A percentile compares a stretch with the other conserved stretches of the same genome.
Evolutionary conservation across 202 grass and related monocot genomes (phyloP).

Genomic region (Digitaria exilis): DNA sequence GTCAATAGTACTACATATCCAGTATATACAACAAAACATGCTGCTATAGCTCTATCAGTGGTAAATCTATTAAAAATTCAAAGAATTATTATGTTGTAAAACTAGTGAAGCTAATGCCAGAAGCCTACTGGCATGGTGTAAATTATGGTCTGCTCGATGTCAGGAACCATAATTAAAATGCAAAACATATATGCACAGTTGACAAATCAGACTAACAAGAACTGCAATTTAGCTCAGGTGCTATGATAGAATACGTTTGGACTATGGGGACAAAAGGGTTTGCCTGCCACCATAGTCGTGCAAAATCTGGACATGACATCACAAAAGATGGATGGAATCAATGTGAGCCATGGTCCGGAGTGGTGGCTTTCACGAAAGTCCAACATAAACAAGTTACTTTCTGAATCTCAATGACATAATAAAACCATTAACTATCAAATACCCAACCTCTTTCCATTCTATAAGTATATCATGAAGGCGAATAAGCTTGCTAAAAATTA

Average conservation of each 20-base stretch:
- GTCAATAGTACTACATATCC: not conserved
- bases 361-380: not conserved
- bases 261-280: not conserved
- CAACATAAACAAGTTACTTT: not conserved
- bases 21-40: constrained; percentile 1
- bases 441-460: not conserved
- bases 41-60: not conserved
- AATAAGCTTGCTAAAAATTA: constrained; percentile 24
- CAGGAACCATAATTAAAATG: constrained; percentile 14
- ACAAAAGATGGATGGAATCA: constrained; percentile 10
- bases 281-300: not conserved
- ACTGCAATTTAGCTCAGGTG: constrained; percentile 3
- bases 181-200: constrained; percentile 29
- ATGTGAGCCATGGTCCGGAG: not conserved
- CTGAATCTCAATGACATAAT: not conserved
- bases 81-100: not conserved
- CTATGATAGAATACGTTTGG: not conserved
- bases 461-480: not conserved
- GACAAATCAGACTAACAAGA: not conserved
- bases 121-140: too few relatives aligned
- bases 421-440: constrained; percentile 14
- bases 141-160: constrained; percentile 13
- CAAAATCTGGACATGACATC: constrained; percentile 26
- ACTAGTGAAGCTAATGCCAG: constrained; percentile 17
- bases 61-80: not conserved